phyloP scores from a whole-genome alignment of 495 filamentous ascomycete species.

The Penicillium waksmanii region DNA sequence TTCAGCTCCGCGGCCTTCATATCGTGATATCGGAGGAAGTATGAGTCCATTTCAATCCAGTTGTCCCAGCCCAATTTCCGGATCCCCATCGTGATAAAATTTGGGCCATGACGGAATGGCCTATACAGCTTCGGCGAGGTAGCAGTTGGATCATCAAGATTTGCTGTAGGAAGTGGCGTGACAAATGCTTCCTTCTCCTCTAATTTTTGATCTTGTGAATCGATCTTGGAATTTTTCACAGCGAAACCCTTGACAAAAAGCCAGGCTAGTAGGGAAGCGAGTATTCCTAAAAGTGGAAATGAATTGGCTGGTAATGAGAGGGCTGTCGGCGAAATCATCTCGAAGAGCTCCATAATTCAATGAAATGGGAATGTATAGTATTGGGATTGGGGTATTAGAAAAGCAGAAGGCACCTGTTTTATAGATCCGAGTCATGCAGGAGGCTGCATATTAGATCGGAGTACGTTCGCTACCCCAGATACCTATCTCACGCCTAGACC shows the following conservation, averaged over 20 bases:
- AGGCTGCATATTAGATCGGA: background rate
- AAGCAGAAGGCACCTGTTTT: background rate
- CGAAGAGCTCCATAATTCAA: background rate
- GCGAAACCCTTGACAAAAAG: background rate
- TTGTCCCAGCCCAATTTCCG: conserved; percentile 68
- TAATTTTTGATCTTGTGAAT: background rate
- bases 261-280: background rate
- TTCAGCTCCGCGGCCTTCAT: conserved; percentile 64
- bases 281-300: background rate
- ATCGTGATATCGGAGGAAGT: conserved; percentile 68
- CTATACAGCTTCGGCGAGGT: conserved; percentile 22
- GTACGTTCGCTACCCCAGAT: background rate
- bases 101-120: conserved; percentile 71
- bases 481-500: conserved; percentile 2
- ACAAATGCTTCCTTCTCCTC: background rate
- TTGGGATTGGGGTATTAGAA: no score
- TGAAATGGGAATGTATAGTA: no score
- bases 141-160: background rate
- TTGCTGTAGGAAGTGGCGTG: background rate
- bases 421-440: background rate
- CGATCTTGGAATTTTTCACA: background rate
- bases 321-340: background rate
- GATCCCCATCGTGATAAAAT: conserved; percentile 75
- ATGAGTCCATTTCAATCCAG: conserved; percentile 79
- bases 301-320: background rate